Evolutionary conservation across 495 filamentous ascomycete species (phyloP).

Genomic region (Penicillium atrosanguineum): DNA sequence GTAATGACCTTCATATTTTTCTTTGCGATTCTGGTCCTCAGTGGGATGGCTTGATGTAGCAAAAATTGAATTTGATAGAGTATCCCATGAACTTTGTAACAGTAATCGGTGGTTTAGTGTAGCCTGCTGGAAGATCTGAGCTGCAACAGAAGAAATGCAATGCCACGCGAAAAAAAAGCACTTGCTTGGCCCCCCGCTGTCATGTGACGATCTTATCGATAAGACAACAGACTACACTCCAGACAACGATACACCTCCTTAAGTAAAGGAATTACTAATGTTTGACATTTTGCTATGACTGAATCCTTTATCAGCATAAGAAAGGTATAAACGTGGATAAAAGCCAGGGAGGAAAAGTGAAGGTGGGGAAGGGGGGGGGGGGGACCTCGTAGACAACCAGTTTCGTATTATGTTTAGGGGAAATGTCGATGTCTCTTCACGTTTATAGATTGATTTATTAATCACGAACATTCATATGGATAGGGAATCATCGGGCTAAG

Average conservation of each 20-base stretch:
- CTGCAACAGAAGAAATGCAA: not conserved
- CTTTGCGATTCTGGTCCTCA: not conserved
- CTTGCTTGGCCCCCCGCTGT: constrained; percentile 5
- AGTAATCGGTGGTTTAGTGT: not conserved
- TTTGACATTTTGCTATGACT: not conserved
- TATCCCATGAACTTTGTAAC: not conserved
- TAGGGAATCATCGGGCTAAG: not conserved
- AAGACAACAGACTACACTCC: not conserved
- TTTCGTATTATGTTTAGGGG: not conserved
- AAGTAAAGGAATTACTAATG: not conserved
- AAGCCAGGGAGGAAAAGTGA: not conserved
- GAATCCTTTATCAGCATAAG: not conserved
- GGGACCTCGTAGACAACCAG: not conserved
- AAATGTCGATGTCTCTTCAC: not conserved
- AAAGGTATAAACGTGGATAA: not conserved
- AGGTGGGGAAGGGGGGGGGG: too few relatives aligned
- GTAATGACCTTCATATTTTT: constrained; percentile 92
- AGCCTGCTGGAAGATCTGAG: not conserved
- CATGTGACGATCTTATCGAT: constrained; percentile 13
- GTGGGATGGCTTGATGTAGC: not conserved
- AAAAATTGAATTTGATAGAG: not conserved
- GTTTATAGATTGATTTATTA: not conserved
- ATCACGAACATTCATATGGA: not conserved
- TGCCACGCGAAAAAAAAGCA: constrained; percentile 12
- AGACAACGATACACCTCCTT: not conserved